Conservation (phyloP, 768 basidiomycete species). For the Lentinula sp. region DNA sequence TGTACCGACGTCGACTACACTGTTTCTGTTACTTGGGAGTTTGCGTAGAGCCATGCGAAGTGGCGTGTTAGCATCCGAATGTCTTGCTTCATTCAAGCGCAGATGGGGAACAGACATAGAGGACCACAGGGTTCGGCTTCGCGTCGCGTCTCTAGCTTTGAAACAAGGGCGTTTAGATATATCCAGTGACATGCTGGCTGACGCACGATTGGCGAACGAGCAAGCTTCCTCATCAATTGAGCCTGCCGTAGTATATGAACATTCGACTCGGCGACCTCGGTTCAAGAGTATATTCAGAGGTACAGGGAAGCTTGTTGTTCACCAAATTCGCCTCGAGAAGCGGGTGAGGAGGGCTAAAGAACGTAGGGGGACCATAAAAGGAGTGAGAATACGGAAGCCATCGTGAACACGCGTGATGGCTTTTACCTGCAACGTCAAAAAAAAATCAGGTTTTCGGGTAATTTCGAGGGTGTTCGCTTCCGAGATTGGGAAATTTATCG, state of each 20-base stretch:
- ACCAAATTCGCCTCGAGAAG: slow-evolving; percentile 19
- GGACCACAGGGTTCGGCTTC: slow-evolving; percentile 53
- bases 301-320: slow-evolving; percentile 25
- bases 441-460: background rate
- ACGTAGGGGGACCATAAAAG: background rate
- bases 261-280: slow-evolving; percentile 13
- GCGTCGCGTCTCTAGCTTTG: slow-evolving; percentile 51
- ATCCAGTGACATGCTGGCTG: slow-evolving; percentile 21
- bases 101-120: slow-evolving; percentile 53
- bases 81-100: slow-evolving; percentile 37
- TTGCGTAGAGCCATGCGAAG: slow-evolving; percentile 43
- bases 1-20: slow-evolving; percentile 51
- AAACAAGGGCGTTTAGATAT: slow-evolving; percentile 62
- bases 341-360: slow-evolving; percentile 11
- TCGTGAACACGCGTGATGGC: background rate
- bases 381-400: background rate
- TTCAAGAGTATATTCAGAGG: slow-evolving; percentile 21
- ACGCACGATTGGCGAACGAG: slow-evolving; percentile 4
- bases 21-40: slow-evolving; percentile 51
- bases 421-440: background rate
- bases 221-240: background rate
- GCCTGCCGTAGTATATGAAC: background rate
- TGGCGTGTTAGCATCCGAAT: slow-evolving; percentile 45
- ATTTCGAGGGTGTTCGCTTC: background rate
- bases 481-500: background rate